Base-by-base conservation (phyloP, 2,329 filamentous ascomycete genomes). In the Hymenoscyphus occultus region DNA sequence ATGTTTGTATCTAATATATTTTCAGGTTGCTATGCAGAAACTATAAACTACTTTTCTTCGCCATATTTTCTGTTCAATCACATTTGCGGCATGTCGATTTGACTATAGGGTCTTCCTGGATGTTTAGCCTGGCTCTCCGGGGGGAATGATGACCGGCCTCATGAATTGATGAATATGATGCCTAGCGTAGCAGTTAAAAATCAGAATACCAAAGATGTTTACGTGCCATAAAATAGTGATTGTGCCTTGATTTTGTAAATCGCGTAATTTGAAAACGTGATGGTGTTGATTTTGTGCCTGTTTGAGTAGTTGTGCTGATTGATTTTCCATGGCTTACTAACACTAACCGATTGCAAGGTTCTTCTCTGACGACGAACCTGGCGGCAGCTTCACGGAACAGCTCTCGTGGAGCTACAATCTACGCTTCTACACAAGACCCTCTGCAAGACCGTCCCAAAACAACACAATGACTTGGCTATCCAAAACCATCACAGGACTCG, bases 21-120 rank as follows among this genome's bases (percentile, higher is more conserved):
- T 68, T 54, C 56, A 81, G 81, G 81, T 82, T 80, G 91, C 92
- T 78, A 96, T 96, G 92, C 89, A 92, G 85, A 96, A 96, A 86
- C 83, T 94, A 82, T 97, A 92, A 87, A 74, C 35, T 35, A 13
- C 35, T 7, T 63, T n/a, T 31, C 31, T 45, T 51, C 65, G 56
- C 67, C 66, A 32, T 56, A 73, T 72, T 70, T 60, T 59, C 32
- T 67, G 64, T 60, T 64, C 59, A 48, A 59, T 64, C 66, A 42
- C 67, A 57, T 60, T 65, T 64, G 42, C 60, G 66, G 67, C 69
- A 69, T 71, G 68, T 62, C 67, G 63, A 71, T 66, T 68, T 72
- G 66, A 74, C 67, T 63, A 68, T 63, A 68, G 54, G 59, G 62
- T 69, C 67, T 56, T 65, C 64, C 71, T 71, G 69, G 66, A 64